A percentile compares a stretch with the other conserved stretches of the same genome.
Conservation (phyloP, 257 asterid genomes). For the Jaltomata sinuosa region DNA sequence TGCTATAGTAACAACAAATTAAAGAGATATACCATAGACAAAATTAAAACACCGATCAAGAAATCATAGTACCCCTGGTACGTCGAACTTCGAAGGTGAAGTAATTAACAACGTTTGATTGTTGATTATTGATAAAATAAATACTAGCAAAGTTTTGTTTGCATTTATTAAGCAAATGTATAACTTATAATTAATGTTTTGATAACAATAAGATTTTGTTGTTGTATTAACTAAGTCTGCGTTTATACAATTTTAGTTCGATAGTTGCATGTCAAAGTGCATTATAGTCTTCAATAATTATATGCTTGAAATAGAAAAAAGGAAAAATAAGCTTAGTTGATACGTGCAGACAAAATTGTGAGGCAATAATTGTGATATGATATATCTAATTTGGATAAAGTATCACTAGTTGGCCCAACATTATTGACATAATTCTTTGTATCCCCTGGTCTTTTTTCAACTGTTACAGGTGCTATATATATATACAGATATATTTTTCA, state of each 20-base stretch:
- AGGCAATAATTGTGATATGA: not conserved
- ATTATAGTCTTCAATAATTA: too few relatives aligned
- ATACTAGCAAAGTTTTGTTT: not conserved
- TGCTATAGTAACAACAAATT: too few relatives aligned
- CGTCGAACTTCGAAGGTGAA: conserved; percentile 26
- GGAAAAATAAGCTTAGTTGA: too few relatives aligned
- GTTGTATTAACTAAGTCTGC: not conserved
- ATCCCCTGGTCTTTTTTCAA: not conserved
- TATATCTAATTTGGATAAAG: not conserved
- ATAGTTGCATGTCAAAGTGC: too few relatives aligned
- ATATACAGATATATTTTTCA: not conserved
- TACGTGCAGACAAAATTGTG: not conserved
- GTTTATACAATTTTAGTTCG: too few relatives aligned
- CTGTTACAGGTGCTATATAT: not conserved
- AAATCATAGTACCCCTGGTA: conserved; percentile 61
- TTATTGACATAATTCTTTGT: not conserved
- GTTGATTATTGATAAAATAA: not conserved
- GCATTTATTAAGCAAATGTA: not conserved
- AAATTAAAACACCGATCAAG: conserved; percentile 27
- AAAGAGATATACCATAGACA: conserved; percentile 38
- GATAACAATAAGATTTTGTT: not conserved
- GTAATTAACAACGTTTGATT: conserved; percentile 3
- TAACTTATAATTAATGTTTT: not conserved
- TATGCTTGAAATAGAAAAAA: too few relatives aligned
- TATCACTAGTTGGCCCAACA: not conserved